phyloP scores from a whole-genome alignment of 2,329 filamentous ascomycete genomes.

The Curvularia sp. region DNA sequence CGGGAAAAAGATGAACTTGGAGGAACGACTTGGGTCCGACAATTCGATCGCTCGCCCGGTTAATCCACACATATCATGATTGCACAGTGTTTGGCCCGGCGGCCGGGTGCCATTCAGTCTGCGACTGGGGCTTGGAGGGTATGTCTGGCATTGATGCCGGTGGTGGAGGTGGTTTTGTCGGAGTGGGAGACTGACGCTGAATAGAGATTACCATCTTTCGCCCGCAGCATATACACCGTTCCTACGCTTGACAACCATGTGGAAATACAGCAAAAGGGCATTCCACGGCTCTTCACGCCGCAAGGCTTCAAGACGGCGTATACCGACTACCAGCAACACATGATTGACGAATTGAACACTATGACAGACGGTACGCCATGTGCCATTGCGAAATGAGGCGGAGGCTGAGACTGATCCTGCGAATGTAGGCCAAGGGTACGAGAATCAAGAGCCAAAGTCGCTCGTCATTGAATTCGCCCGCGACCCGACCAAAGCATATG shows the following conservation, averaged over 20 bases:
- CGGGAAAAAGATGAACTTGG: conserved; percentile 32
- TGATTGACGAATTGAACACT: conserved; percentile 78
- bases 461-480: conserved; percentile 79
- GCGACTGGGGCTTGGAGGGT: conserved; percentile 32
- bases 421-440: conserved; percentile 67
- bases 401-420: conserved; percentile 12
- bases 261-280: conserved; percentile 58
- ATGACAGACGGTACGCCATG: conserved; percentile 69
- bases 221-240: conserved; percentile 52
- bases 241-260: conserved; percentile 58
- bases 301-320: conserved; percentile 78
- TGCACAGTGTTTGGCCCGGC: conserved; percentile 43
- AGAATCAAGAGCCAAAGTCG: conserved; percentile 67
- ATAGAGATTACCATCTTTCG: conserved; percentile 34
- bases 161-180: conserved; percentile 17
- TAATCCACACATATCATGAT: conserved; percentile 39
- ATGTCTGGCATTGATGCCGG: conserved; percentile 16
- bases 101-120: conserved; percentile 35
- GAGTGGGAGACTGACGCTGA: conserved; percentile 33
- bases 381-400: neutral
- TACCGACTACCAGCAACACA: conserved; percentile 77
- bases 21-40: conserved; percentile 23
- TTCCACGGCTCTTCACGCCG: conserved; percentile 74
- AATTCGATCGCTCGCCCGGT: conserved; percentile 20
- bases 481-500: conserved; percentile 74